A percentile compares a stretch with the other conserved stretches of the same genome.
Evolutionary conservation across 495 filamentous ascomycete species (phyloP).

Genomic region (Daldinia concentrica): DNA sequence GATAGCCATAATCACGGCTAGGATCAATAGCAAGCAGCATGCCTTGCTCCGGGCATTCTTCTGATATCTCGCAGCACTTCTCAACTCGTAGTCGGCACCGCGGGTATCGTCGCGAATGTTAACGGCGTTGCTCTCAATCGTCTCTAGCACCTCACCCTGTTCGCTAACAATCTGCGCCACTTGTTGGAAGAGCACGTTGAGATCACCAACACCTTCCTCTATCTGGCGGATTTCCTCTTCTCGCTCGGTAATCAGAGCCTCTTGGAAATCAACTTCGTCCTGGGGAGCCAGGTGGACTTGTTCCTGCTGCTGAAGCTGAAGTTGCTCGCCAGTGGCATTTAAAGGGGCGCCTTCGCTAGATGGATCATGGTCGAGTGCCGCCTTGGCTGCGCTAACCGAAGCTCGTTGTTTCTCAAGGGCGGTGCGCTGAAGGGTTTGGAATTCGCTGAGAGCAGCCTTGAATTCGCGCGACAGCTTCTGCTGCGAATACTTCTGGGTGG

Average conservation of each 20-base stretch:
- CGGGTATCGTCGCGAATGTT: constrained; percentile 79
- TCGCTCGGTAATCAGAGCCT: constrained; percentile 91
- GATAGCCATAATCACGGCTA: constrained; percentile 87
- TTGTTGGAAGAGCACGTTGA: constrained; percentile 96
- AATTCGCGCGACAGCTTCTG: constrained; percentile 94
- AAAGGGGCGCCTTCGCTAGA: constrained; percentile 44
- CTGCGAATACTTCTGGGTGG: constrained; percentile 89
- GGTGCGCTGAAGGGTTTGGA: constrained; percentile 86
- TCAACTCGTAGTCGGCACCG: constrained; percentile 85
- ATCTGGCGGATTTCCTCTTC: constrained; percentile 97
- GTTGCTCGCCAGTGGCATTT: constrained; percentile 55
- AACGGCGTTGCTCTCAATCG: constrained; percentile 87
- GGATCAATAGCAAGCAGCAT: constrained; percentile 89
- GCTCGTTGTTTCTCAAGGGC: constrained; percentile 93
- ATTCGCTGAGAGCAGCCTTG: constrained; percentile 83
- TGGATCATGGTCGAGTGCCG: constrained; percentile 70
- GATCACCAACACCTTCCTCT: constrained; percentile 91
- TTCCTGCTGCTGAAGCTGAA: constrained; percentile 78
- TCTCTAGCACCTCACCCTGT: constrained; percentile 89
- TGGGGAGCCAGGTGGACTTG: constrained; percentile 85
- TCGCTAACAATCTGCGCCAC: constrained; percentile 95
- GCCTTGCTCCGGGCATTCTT: constrained; percentile 91
- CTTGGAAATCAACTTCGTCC: constrained; percentile 97
- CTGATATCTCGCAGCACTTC: constrained; percentile 86
- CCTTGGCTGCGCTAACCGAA: constrained; percentile 79